Conservation (phyloP, 2,329 filamentous ascomycete species). For the Cyphellophora attinorum region DNA sequence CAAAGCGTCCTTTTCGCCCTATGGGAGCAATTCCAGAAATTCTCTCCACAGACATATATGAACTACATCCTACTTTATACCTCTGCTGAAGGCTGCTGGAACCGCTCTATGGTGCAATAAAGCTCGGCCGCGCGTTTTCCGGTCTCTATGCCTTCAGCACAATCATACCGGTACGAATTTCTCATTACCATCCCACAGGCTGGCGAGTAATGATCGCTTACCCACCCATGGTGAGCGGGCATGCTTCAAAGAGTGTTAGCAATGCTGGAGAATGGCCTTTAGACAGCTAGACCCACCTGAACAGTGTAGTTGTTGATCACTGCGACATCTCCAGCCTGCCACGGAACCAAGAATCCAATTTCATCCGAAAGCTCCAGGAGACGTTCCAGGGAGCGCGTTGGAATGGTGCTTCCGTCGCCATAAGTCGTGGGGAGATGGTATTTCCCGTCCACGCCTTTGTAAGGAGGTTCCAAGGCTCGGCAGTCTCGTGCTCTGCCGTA, state of each 20-base stretch:
- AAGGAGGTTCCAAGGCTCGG: neutral
- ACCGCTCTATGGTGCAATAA: no score
- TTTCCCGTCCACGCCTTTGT: constrained; percentile 1
- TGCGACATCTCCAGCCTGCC: constrained; percentile 1
- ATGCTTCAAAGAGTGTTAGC: neutral
- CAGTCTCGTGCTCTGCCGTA: neutral
- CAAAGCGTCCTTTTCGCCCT: no score
- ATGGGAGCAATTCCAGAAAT: no score
- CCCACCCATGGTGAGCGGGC: constrained; percentile 2
- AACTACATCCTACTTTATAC: no score
- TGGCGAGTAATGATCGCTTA: constrained; percentile 1
- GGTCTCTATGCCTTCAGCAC: no score
- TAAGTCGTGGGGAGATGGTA: constrained; percentile 1
- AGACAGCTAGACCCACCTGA: neutral
- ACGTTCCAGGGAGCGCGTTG: neutral
- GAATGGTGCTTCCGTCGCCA: neutral
- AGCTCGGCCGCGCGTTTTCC: no score
- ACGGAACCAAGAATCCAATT: constrained; percentile 1
- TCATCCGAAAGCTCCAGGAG: constrained; percentile 1
- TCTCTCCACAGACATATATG: no score
- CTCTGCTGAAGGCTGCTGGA: no score
- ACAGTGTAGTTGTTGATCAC: constrained; percentile 2
- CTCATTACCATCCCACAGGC: constrained; percentile 2
- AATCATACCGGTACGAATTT: constrained; percentile 2
- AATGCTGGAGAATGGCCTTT: no score